phyloP scores from a whole-genome alignment of 208 protist genomes.

The Crithidia mellificae region DNA sequence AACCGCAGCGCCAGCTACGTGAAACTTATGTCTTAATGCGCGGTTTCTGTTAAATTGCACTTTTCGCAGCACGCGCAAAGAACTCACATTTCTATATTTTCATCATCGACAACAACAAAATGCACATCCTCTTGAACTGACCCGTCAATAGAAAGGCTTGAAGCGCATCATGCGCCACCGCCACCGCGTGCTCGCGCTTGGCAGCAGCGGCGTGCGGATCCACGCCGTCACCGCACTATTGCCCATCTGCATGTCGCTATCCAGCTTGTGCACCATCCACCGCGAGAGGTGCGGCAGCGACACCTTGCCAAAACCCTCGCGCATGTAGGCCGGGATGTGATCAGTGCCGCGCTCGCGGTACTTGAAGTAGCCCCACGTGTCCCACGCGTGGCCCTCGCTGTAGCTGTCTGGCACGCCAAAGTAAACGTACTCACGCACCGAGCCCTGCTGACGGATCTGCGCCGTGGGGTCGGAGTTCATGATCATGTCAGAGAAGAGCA shows the following conservation, averaged over 20 bases:
- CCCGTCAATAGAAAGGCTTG: slow-evolving; percentile 57
- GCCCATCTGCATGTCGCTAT: slow-evolving; percentile 84
- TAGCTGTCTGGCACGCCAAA: slow-evolving; percentile 88
- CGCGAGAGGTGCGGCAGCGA: slow-evolving; percentile 71
- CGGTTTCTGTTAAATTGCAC: too few species aligned
- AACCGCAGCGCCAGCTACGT: too few species aligned
- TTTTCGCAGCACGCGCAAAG: too few species aligned
- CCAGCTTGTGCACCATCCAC: slow-evolving; percentile 84
- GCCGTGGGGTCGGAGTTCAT: slow-evolving; percentile 76
- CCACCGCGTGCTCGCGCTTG: slow-evolving; percentile 35
- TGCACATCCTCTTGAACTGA: neutral
- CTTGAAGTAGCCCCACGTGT: slow-evolving; percentile 86
- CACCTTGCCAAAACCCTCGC: slow-evolving; percentile 80
- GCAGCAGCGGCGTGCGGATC: slow-evolving; percentile 68
- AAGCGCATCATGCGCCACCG: slow-evolving; percentile 67
- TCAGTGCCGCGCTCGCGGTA: slow-evolving; percentile 61
- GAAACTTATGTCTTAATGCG: too few species aligned
- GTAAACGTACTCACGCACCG: slow-evolving; percentile 83
- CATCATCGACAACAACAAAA: neutral
- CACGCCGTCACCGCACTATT: slow-evolving; percentile 73
- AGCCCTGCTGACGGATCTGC: slow-evolving; percentile 78
- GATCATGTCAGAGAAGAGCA: slow-evolving; percentile 85
- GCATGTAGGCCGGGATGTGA: slow-evolving; percentile 68
- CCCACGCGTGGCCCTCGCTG: slow-evolving; percentile 79
- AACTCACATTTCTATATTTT: too few species aligned